Conservation (phyloP, 495 filamentous ascomycete species). For the Thermothielavioides terrestris region DNA sequence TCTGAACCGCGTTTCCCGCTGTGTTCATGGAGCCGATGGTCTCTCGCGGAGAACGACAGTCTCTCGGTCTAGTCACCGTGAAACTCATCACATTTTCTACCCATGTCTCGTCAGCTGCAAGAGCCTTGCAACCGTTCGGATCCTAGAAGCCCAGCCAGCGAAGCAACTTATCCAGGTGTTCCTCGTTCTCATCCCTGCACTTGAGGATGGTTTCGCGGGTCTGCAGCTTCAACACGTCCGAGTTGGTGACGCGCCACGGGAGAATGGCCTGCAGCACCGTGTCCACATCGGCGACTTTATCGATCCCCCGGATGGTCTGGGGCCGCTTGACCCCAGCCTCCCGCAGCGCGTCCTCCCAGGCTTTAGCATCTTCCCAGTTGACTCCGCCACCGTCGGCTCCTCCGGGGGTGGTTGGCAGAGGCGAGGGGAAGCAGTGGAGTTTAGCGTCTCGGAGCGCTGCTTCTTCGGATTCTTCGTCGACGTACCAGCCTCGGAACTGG, state of each 20-base stretch:
- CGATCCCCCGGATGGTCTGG: neutral
- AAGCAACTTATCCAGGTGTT: slow-evolving; percentile 6
- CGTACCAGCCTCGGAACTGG: slow-evolving; percentile 1
- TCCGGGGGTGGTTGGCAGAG: slow-evolving; percentile 1
- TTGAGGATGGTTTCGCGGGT: neutral
- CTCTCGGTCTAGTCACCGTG: no score
- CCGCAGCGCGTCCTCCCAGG: slow-evolving; percentile 3
- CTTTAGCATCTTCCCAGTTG: slow-evolving; percentile 2
- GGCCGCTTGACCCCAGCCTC: neutral
- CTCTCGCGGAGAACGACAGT: no score
- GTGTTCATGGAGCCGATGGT: no score
- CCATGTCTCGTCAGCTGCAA: no score
- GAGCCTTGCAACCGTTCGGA: no score
- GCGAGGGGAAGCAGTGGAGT: slow-evolving; percentile 3
- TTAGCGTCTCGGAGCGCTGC: slow-evolving; percentile 3
- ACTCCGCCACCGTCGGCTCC: neutral
- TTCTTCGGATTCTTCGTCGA: slow-evolving; percentile 1
- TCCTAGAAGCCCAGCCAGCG: slow-evolving; percentile 1
- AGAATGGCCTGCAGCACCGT: slow-evolving; percentile 3
- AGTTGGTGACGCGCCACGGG: neutral
- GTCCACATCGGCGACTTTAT: slow-evolving; percentile 6
- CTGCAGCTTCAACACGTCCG: neutral
- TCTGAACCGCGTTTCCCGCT: no score
- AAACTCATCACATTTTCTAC: no score
- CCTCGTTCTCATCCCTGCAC: slow-evolving; percentile 6